Conservation (phyloP, 164 flowering plant genomes). For the Dillenia suffruticosa region DNA sequence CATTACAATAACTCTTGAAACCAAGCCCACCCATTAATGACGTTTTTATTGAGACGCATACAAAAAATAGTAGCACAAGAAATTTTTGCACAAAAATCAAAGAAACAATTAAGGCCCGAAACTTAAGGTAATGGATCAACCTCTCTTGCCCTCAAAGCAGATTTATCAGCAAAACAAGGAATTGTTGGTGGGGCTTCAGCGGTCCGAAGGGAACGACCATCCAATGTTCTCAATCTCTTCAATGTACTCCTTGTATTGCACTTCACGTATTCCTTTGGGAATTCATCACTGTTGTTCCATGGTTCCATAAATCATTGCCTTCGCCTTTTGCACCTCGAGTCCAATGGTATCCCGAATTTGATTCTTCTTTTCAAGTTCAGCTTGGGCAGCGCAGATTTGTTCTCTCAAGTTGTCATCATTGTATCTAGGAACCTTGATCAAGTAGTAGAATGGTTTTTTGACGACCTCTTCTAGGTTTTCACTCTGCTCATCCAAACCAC, state of each 20-base stretch:
- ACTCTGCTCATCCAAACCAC: constrained; percentile 27
- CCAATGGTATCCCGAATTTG: constrained; percentile 55
- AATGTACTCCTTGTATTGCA: constrained; percentile 60
- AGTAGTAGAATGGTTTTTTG: constrained; percentile 40
- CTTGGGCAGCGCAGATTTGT: constrained; percentile 48
- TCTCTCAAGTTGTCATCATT: constrained; percentile 52
- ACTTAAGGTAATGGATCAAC: too few species aligned
- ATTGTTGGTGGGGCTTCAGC: constrained; percentile 58
- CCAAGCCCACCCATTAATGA: too few species aligned
- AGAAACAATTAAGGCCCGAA: too few species aligned
- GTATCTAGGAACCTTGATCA: constrained; percentile 59
- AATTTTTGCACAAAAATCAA: too few species aligned
- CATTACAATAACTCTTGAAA: too few species aligned
- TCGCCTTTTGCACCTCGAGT: constrained; percentile 56
- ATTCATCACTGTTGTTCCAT: constrained; percentile 69
- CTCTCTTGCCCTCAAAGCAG: too few species aligned
- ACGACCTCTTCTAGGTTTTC: constrained; percentile 26
- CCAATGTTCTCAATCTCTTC: constrained; percentile 68
- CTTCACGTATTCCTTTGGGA: constrained; percentile 58
- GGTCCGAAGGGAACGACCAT: constrained; percentile 83
- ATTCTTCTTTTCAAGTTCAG: constrained; percentile 58
- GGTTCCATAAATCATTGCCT: constrained; percentile 55
- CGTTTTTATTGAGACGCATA: too few species aligned
- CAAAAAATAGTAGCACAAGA: too few species aligned
- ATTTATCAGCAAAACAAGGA: constrained; percentile 14